These are phyloP conservation scores for Rhynchospora tenuis DNA, from an alignment of 176 grass and related monocot species.

Conservation along the genomic window DNA sequence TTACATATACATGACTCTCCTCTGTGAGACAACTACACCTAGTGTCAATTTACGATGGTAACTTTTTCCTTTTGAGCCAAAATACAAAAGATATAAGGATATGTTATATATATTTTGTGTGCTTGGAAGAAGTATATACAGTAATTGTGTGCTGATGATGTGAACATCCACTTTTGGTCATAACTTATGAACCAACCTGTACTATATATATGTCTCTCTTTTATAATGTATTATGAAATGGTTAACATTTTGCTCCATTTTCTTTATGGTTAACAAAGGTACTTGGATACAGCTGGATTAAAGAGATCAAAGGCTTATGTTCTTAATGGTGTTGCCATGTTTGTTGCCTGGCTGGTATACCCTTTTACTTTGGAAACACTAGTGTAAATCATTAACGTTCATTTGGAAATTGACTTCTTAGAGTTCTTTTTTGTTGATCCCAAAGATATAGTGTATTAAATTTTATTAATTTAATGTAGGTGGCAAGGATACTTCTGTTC, in stretches of 20 bases:
- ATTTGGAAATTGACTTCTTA: neutral
- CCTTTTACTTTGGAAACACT: neutral
- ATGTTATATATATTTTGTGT: neutral
- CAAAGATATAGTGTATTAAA: conserved; percentile 24
- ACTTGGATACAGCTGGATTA: conserved; percentile 87
- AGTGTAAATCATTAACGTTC: neutral
- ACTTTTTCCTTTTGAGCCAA: neutral
- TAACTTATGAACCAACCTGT: neutral
- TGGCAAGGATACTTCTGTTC: conserved; percentile 89
- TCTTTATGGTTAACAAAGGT: conserved; percentile 50
- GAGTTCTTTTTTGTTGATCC: neutral
- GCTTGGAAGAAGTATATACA: neutral
- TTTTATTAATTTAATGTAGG: conserved; percentile 40
- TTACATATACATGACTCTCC: conserved; percentile 86
- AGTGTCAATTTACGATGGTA: conserved; percentile 93
- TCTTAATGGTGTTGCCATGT: conserved; percentile 81
- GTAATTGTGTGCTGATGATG: neutral
- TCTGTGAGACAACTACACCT: conserved; percentile 86
- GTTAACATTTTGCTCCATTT: conserved; percentile 28
- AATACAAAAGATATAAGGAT: neutral
- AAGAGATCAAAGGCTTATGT: conserved; percentile 82
- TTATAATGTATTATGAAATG: neutral
- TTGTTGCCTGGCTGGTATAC: conserved; percentile 81
- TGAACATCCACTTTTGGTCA: neutral
- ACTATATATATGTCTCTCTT: neutral